Evolutionary conservation across 2,329 filamentous ascomycete species (phyloP).

Genomic region (Penicillium sp.): DNA sequence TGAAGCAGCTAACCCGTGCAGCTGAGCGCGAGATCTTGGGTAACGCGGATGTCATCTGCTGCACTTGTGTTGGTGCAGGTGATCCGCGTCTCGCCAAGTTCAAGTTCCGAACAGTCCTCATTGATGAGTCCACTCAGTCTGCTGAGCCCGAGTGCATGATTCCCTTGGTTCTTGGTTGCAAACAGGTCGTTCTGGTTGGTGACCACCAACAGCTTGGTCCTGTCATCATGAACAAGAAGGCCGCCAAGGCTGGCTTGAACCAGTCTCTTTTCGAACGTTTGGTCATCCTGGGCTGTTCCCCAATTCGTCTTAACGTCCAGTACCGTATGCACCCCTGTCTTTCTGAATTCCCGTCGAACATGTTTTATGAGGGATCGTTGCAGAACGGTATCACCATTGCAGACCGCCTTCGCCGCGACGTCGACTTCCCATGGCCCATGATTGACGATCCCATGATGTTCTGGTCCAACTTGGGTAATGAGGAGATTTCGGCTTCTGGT

Average conservation of each 20-base stretch:
- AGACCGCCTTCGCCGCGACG: slow-evolving; percentile 83
- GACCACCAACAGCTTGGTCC: slow-evolving; percentile 97
- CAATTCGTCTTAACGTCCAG: slow-evolving; percentile 92
- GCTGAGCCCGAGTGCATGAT: slow-evolving; percentile 99
- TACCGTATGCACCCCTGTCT: slow-evolving; percentile 99
- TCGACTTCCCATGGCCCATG: slow-evolving; percentile 98
- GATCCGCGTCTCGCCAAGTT: slow-evolving; percentile 94
- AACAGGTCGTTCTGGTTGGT: slow-evolving; percentile 97
- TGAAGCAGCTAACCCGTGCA: slow-evolving; percentile 89
- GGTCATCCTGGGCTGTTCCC: slow-evolving; percentile 84
- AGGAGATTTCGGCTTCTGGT: slow-evolving; percentile 96
- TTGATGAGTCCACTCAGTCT: slow-evolving; percentile 97
- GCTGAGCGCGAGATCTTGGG: slow-evolving; percentile 93
- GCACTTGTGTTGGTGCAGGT: slow-evolving; percentile 95
- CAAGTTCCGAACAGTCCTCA: slow-evolving; percentile 96
- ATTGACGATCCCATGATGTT: slow-evolving; percentile 99
- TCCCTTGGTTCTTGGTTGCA: slow-evolving; percentile 92
- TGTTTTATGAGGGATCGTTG: slow-evolving; percentile 98
- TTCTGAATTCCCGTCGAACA: slow-evolving; percentile 96
- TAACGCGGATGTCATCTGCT: slow-evolving; percentile 97
- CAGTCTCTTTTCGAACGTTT: slow-evolving; percentile 98
- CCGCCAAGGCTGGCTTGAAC: slow-evolving; percentile 93
- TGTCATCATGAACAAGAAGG: slow-evolving; percentile 99
- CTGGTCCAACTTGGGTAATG: slow-evolving; percentile 96
- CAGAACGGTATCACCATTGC: slow-evolving; percentile 94